Evolutionary conservation across 2,329 filamentous ascomycete species (phyloP).

Genomic region (Aspergillus sp.): DNA sequence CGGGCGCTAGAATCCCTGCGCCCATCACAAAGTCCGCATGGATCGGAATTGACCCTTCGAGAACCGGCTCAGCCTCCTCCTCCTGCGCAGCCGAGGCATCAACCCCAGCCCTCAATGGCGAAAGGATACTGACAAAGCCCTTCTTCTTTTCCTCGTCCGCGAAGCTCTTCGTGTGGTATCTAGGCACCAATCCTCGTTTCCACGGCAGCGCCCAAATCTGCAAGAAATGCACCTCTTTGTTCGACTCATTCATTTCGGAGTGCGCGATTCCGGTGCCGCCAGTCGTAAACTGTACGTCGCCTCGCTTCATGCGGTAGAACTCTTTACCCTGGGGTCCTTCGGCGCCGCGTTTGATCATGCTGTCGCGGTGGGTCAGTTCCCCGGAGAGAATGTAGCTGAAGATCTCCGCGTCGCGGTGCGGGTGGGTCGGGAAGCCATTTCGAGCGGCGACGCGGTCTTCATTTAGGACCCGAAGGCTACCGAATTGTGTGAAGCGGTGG

Average conservation of each 20-base stretch:
- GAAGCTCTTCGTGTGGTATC: slow-evolving; percentile 75
- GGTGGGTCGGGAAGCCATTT: slow-evolving; percentile 80
- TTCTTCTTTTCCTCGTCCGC: slow-evolving; percentile 70
- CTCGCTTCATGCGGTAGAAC: slow-evolving; percentile 70
- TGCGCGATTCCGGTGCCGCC: slow-evolving; percentile 81
- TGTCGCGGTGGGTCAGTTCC: slow-evolving; percentile 84
- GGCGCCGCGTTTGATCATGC: slow-evolving; percentile 70
- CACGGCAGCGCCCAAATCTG: slow-evolving; percentile 88
- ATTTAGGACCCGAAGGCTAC: slow-evolving; percentile 79
- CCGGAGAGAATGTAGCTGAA: slow-evolving; percentile 85
- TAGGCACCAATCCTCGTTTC: slow-evolving; percentile 67
- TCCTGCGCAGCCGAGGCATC: slow-evolving; percentile 64
- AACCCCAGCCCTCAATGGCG: slow-evolving; percentile 66
- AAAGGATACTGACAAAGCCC: slow-evolving; percentile 72
- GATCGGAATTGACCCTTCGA: slow-evolving; percentile 72
- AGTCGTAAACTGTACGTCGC: slow-evolving; percentile 87
- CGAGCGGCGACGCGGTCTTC: slow-evolving; percentile 77
- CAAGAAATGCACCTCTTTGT: slow-evolving; percentile 72
- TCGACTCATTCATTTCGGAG: slow-evolving; percentile 77
- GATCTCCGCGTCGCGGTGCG: slow-evolving; percentile 84
- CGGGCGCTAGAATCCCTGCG: slow-evolving; percentile 69
- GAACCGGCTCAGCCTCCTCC: slow-evolving; percentile 59
- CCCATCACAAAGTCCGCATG: slow-evolving; percentile 84
- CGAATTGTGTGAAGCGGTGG: slow-evolving; percentile 67
- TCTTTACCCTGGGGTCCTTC: slow-evolving; percentile 61